These are phyloP conservation scores for Chaetomium sp. DNA, from an alignment of 2,329 filamentous ascomycete species.

Conservation along the genomic window DNA sequence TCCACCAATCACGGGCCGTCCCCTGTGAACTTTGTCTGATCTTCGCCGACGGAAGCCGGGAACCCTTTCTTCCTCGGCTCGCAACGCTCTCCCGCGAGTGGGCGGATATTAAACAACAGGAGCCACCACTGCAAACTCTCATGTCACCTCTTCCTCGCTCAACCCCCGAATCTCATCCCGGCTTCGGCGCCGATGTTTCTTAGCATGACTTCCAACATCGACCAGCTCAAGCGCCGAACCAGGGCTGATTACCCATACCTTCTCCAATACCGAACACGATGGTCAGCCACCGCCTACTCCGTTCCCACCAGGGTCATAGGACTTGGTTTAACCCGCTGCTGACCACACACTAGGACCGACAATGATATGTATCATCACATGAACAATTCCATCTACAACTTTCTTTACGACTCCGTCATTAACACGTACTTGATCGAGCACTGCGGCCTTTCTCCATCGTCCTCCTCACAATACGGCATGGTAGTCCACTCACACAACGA, in stretches of 20 bases:
- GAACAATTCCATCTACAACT: constrained; percentile 85
- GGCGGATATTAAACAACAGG: no score
- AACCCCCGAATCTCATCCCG: no score
- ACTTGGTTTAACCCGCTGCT: not conserved
- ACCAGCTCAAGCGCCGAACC: constrained; percentile 52
- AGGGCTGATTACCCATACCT: constrained; percentile 71
- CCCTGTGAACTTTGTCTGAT: no score
- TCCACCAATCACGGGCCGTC: no score
- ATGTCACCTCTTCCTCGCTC: no score
- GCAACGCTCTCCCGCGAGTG: no score
- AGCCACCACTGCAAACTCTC: no score
- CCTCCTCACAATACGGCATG: constrained; percentile 68
- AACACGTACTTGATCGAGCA: constrained; percentile 81
- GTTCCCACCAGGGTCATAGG: not conserved
- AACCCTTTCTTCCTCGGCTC: no score
- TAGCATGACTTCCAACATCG: constrained; percentile 28
- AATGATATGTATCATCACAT: constrained; percentile 95
- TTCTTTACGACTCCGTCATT: constrained; percentile 82
- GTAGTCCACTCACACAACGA: constrained; percentile 82
- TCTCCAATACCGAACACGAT: constrained; percentile 79
- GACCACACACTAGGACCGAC: constrained; percentile 57
- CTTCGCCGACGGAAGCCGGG: no score
- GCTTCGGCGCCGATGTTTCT: no score
- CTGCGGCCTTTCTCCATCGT: constrained; percentile 65
- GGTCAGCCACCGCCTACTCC: constrained; percentile 44